A percentile compares a stretch with the other conserved stretches of the same genome.
These are phyloP conservation scores for Thelonectria discophora DNA, from an alignment of 2,329 filamentous ascomycete species.

Conservation along the genomic window DNA sequence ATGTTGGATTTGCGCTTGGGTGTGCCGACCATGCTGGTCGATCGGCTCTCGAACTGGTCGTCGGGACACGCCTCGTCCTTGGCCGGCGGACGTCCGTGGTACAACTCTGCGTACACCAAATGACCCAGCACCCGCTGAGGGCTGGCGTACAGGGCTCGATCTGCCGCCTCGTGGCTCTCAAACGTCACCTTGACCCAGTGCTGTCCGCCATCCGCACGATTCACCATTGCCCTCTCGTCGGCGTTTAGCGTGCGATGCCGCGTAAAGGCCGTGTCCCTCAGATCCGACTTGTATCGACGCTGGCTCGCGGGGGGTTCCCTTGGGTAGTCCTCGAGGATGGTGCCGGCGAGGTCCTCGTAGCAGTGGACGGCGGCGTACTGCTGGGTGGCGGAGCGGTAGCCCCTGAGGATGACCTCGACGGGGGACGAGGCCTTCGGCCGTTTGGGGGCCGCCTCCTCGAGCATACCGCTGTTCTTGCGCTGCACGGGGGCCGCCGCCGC, in stretches of 20 bases:
- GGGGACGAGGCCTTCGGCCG: slow-evolving; percentile 54
- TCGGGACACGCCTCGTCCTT: slow-evolving; percentile 71
- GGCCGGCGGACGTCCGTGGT: slow-evolving; percentile 69
- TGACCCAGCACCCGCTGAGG: slow-evolving; percentile 77
- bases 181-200: slow-evolving; percentile 94
- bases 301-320: slow-evolving; percentile 79
- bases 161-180: slow-evolving; percentile 76
- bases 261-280: slow-evolving; percentile 76
- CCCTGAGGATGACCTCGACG: slow-evolving; percentile 84
- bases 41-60: slow-evolving; percentile 41
- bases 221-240: slow-evolving; percentile 81
- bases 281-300: slow-evolving; percentile 76
- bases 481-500: slow-evolving; percentile 44
- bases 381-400: slow-evolving; percentile 71
- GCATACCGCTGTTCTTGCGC: slow-evolving; percentile 50
- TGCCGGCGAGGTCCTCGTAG: slow-evolving; percentile 86
- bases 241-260: slow-evolving; percentile 71
- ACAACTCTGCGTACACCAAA: slow-evolving; percentile 75
- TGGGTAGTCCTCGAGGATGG: slow-evolving; percentile 93
- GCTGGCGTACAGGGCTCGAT: slow-evolving; percentile 73
- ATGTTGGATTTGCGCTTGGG: slow-evolving; percentile 44
- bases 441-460: slow-evolving; percentile 50
- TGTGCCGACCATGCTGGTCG: slow-evolving; percentile 47
- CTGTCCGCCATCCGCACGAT: slow-evolving; percentile 81
- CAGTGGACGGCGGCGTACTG: slow-evolving; percentile 89